Evolutionary conservation across 2,329 filamentous ascomycete species (phyloP).

Genomic region (Beauveria caledonica): DNA sequence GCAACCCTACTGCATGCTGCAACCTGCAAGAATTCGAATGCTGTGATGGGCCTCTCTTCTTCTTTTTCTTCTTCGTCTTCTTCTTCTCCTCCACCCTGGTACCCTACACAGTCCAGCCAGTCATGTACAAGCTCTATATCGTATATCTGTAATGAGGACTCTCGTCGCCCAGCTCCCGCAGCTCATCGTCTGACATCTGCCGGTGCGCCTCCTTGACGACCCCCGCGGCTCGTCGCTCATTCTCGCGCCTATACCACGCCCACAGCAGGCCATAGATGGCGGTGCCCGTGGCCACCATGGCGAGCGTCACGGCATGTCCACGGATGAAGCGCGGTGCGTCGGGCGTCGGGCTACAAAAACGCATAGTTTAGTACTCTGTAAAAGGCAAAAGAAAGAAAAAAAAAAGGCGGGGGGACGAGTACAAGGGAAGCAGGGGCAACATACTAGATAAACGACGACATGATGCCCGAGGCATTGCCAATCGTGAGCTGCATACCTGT

Average conservation of each 20-base stretch:
- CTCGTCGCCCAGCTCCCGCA: constrained; percentile 44
- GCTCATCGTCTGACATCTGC: constrained; percentile 36
- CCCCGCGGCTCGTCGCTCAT: constrained; percentile 35
- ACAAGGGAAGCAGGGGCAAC: constrained; percentile 7
- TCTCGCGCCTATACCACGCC: constrained; percentile 41
- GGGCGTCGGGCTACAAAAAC: constrained; percentile 26
- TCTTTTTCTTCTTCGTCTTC: too few species aligned
- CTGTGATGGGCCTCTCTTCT: too few species aligned
- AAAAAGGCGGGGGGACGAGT: too few species aligned
- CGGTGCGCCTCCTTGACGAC: constrained; percentile 30
- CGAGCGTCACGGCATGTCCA: constrained; percentile 54
- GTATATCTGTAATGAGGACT: constrained; percentile 43
- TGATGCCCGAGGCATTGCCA: constrained; percentile 63
- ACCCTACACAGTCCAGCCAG: not conserved
- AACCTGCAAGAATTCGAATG: too few species aligned
- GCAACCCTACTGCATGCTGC: too few species aligned
- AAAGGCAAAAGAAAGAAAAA: too few species aligned
- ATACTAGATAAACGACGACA: constrained; percentile 59
- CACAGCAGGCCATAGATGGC: constrained; percentile 47
- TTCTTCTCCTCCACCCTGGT: too few species aligned
- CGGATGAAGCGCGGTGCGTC: constrained; percentile 51
- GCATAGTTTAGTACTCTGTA: too few species aligned
- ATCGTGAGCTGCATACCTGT: constrained; percentile 63
- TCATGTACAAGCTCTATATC: constrained; percentile 16
- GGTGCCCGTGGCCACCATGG: constrained; percentile 47